phyloP scores from a whole-genome alignment of 306 rosid species.

The Trifolium fragiferum region DNA sequence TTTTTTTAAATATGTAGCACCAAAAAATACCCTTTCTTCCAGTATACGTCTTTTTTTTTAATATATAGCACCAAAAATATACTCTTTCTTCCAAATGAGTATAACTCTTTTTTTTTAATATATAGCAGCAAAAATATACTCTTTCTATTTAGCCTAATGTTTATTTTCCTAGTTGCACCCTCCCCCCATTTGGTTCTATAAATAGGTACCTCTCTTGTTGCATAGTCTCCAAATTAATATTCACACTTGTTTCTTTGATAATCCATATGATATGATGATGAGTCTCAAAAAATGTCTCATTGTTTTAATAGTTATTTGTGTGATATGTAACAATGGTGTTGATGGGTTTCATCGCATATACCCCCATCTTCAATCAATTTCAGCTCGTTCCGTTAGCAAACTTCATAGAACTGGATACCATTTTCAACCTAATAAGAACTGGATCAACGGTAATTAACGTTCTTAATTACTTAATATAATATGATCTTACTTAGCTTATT shows the following conservation, averaged over 20 bases:
- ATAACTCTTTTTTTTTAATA: no score
- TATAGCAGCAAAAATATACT: background rate
- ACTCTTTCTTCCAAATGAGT: background rate
- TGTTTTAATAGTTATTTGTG: conserved; percentile 32
- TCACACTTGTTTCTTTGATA: background rate
- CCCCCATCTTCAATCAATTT: conserved; percentile 52
- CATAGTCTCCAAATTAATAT: background rate
- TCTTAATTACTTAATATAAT: background rate
- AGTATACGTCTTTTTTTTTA: no score
- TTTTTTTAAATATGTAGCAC: background rate
- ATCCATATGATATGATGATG: conserved; percentile 49
- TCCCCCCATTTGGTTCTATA: conserved; percentile 30
- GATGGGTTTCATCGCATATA: conserved; percentile 59
- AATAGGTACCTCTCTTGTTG: conserved; percentile 6
- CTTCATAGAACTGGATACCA: conserved; percentile 71
- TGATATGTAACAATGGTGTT: conserved; percentile 44
- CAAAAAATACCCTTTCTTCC: background rate
- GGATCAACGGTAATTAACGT: conserved; percentile 76
- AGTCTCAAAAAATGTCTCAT: conserved; percentile 15
- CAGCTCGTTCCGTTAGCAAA: conserved; percentile 30
- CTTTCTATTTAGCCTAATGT: background rate
- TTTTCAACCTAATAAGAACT: conserved; percentile 75
- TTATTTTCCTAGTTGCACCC: background rate
- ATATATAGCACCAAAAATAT: background rate
- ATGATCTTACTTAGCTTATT: background rate